Evolutionary conservation across 2,329 filamentous ascomycete genomes (phyloP).

Genomic region (Diplodia corticola): DNA sequence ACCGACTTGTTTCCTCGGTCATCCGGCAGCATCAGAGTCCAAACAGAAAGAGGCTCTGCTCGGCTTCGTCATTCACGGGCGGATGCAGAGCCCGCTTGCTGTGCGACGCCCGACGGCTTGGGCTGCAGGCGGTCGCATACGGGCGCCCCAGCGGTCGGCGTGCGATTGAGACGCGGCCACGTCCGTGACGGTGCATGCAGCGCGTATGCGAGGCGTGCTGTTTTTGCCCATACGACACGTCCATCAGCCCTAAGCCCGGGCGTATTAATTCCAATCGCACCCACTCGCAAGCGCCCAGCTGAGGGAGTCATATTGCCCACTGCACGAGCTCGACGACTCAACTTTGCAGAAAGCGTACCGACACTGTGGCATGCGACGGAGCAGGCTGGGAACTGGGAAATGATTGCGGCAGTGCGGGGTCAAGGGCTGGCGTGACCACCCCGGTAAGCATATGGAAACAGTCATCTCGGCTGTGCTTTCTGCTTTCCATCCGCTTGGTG

Average conservation of each 20-base stretch:
- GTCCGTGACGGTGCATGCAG: background rate
- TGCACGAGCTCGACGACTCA: background rate
- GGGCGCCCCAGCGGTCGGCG: background rate
- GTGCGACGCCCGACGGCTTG: background rate
- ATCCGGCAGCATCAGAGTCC: background rate
- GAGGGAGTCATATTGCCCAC: background rate
- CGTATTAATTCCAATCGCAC: background rate
- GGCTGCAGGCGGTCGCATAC: background rate
- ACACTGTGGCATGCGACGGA: background rate
- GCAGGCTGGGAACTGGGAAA: background rate
- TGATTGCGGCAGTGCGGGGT: background rate
- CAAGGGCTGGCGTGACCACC: too few species aligned
- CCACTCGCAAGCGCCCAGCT: background rate
- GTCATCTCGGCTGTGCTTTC: too few species aligned
- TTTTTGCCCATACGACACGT: background rate
- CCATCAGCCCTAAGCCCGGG: background rate
- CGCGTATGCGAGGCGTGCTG: background rate
- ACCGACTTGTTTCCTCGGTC: background rate
- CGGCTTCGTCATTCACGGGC: background rate
- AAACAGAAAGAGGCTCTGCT: background rate
- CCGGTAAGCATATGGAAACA: background rate
- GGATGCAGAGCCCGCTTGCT: background rate
- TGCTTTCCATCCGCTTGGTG: too few species aligned
- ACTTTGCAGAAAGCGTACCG: background rate
- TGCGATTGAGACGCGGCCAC: slow-evolving; percentile 11